Conservation (phyloP, 306 rosid species). For the Quercus gilva region DNA sequence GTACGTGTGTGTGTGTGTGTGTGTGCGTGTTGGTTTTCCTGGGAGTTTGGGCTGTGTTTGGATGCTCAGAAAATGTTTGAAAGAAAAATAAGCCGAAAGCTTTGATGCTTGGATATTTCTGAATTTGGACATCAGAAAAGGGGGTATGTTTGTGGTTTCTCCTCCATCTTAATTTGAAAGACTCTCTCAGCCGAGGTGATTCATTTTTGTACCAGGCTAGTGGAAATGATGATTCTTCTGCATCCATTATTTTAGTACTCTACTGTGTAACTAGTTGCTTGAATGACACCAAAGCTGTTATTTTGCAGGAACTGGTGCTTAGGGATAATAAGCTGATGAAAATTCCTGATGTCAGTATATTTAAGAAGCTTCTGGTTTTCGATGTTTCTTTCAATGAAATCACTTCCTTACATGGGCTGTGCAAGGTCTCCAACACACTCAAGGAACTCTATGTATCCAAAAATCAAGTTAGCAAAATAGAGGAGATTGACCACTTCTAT, state of each 20-base stretch:
- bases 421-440: conserved; percentile 49
- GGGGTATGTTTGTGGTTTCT: neutral
- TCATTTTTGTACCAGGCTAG: neutral
- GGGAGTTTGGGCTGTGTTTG: neutral
- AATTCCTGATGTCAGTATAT: conserved; percentile 72
- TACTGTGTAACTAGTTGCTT: neutral
- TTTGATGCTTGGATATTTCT: neutral
- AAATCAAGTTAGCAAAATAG: conserved; percentile 74
- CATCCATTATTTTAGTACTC: neutral
- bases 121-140: too few species aligned
- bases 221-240: neutral
- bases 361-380: conserved; percentile 63
- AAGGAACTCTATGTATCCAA: conserved; percentile 91
- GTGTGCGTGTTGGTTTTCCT: neutral
- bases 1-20: neutral
- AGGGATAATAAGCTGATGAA: conserved; percentile 76
- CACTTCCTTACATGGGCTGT: conserved; percentile 57
- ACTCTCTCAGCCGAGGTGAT: neutral
- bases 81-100: neutral
- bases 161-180: neutral
- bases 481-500: conserved; percentile 78
- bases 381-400: conserved; percentile 88
- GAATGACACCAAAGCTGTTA: neutral
- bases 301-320: conserved; percentile 66
- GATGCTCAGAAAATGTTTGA: neutral